phyloP scores from a whole-genome alignment of 331 rosid genomes.

The Dryas integrifolia region DNA sequence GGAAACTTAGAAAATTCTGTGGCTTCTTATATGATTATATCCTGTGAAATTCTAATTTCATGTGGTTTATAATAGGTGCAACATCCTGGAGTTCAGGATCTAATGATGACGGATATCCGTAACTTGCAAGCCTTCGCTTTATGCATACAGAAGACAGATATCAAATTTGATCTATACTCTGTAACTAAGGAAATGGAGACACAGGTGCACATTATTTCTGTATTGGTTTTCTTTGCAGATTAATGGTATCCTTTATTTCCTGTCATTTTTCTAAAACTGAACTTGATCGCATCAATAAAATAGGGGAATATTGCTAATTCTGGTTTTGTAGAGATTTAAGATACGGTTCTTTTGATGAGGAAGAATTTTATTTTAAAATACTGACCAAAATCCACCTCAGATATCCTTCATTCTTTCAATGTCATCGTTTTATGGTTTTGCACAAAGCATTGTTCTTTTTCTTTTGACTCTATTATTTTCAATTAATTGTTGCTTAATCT shows the following conservation, averaged over 20 bases:
- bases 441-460: neutral
- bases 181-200: constrained; percentile 94
- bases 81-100: constrained; percentile 95
- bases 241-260: neutral
- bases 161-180: constrained; percentile 86
- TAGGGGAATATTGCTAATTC: neutral
- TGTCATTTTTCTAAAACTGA: neutral
- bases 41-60: constrained; percentile 33
- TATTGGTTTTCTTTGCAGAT: constrained; percentile 1
- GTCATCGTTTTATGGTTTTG: neutral
- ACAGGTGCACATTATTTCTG: constrained; percentile 53
- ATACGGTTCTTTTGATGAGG: neutral
- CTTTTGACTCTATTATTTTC: neutral
- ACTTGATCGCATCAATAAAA: neutral
- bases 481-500: neutral
- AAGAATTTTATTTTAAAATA: neutral
- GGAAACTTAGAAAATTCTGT: constrained; percentile 22
- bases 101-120: constrained; percentile 96
- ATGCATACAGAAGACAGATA: constrained; percentile 87
- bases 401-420: neutral
- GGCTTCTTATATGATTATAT: constrained; percentile 1
- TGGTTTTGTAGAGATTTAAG: neutral
- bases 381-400: neutral
- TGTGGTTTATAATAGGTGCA: constrained; percentile 64
- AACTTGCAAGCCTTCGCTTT: constrained; percentile 91